phyloP scores from a whole-genome alignment of 2,329 filamentous ascomycete species.

The Neonectria sp. region DNA sequence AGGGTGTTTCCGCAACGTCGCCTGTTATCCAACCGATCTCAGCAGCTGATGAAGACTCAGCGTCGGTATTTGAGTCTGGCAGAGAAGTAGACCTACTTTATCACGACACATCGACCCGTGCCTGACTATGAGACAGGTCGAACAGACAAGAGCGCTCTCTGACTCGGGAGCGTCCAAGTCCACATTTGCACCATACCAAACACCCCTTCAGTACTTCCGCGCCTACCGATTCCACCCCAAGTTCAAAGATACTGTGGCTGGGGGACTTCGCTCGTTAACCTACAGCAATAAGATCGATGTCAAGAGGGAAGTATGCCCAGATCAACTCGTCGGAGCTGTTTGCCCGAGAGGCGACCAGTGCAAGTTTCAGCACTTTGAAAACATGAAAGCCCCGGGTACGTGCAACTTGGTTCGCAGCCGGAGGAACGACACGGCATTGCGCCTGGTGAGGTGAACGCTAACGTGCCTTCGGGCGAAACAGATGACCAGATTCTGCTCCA shows the following conservation, averaged over 20 bases:
- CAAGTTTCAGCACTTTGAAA: constrained; percentile 81
- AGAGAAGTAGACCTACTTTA: constrained; percentile 62
- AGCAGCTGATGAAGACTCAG: constrained; percentile 42
- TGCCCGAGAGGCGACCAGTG: constrained; percentile 83
- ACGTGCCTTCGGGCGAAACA: constrained; percentile 62
- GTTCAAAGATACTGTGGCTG: constrained; percentile 77
- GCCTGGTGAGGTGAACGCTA: constrained; percentile 61
- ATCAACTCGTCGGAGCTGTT: constrained; percentile 77
- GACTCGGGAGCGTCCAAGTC: constrained; percentile 30
- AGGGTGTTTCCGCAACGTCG: constrained; percentile 40
- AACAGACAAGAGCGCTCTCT: constrained; percentile 21
- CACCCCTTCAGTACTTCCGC: constrained; percentile 85
- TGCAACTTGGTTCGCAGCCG: constrained; percentile 39
- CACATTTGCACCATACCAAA: constrained; percentile 77
- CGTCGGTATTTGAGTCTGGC: constrained; percentile 43
- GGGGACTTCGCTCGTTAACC: constrained; percentile 89
- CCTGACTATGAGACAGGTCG: constrained; percentile 44
- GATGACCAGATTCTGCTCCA: constrained; percentile 82
- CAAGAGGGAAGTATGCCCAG: constrained; percentile 80
- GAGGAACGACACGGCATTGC: constrained; percentile 37
- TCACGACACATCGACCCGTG: constrained; percentile 23
- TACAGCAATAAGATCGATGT: constrained; percentile 93
- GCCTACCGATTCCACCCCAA: constrained; percentile 91
- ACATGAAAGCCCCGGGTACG: constrained; percentile 57
- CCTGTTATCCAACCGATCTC: constrained; percentile 52